Evolutionary conservation across 2,329 filamentous ascomycete genomes (phyloP).

Genomic region (Penicillium sclerotigenum): DNA sequence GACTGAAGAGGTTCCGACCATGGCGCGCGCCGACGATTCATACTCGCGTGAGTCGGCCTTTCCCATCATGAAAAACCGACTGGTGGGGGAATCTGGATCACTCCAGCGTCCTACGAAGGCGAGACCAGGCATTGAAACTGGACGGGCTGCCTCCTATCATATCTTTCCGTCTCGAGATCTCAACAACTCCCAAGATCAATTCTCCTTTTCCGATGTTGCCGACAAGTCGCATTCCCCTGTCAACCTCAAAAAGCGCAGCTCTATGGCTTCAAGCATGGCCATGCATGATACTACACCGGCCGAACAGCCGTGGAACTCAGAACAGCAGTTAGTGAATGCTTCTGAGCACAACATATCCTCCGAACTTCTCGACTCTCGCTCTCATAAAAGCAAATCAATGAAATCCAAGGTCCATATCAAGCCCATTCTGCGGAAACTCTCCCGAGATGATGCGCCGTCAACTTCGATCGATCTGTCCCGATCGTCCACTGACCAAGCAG

Average conservation of each 20-base stretch:
- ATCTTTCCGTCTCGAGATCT: slow-evolving; percentile 6
- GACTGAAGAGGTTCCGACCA: slow-evolving; percentile 9
- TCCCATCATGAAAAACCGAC: slow-evolving; percentile 12
- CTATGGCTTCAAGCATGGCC: slow-evolving; percentile 13
- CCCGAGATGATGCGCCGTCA: slow-evolving; percentile 47
- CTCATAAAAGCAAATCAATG: slow-evolving; percentile 19
- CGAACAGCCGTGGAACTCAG: slow-evolving; percentile 13
- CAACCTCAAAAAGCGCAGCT: slow-evolving; percentile 7
- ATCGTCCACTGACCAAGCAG: slow-evolving; percentile 55
- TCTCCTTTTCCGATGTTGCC: slow-evolving; percentile 16
- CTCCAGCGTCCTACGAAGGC: slow-evolving; percentile 10
- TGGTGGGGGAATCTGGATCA: slow-evolving; percentile 16
- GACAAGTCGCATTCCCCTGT: slow-evolving; percentile 9
- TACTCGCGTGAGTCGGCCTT: slow-evolving; percentile 14
- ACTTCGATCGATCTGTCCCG: slow-evolving; percentile 54
- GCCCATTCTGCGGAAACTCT: slow-evolving; percentile 54
- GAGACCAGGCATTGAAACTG: slow-evolving; percentile 7
- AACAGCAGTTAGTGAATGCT: slow-evolving; percentile 8
- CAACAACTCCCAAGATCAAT: slow-evolving; percentile 10
- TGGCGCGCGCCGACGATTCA: slow-evolving; percentile 18
- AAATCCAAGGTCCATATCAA: slow-evolving; percentile 49
- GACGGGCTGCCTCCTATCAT: slow-evolving; percentile 8
- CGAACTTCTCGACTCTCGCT: slow-evolving; percentile 17
- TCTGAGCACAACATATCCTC: slow-evolving; percentile 11
- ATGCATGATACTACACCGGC: slow-evolving; percentile 7